Evolutionary conservation across 1,139 yeast species (phyloP), one percentile per base, ranked within the genome.

Genomic region (Debaryomyces fabryi): DNA sequence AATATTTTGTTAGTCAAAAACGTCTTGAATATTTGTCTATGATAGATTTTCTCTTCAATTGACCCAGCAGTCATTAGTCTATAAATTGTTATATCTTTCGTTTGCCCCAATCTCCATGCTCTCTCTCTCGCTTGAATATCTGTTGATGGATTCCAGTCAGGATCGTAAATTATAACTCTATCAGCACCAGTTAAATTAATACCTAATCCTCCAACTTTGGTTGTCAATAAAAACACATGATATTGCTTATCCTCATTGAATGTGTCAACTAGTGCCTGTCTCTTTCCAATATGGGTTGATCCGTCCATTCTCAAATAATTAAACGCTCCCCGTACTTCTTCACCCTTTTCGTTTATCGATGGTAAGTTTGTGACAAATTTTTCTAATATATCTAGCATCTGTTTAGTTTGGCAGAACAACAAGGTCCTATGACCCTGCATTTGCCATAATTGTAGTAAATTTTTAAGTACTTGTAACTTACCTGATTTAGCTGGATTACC

Each of bases 91-190:
- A 93, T 97, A 58, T 92, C 97, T 54, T 85, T 83, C 63, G 88
- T 92, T 62, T 93, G 99, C 0, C 99, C 99, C 52, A 93, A 76
- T 56, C 99, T 76, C 99, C 99, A 93, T 0, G 98, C 98, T 45
- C 99, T 71, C 65, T 93, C 99, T 53, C 99, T 74, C 0, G 99
- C 99, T 66, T 93, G 99, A 54, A 93, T 80, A 71, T 93, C 99
- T 0, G 98, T 93, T 0, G 97, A 90, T 0, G 99, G 99, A 61
- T 93, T 93, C 99, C 99, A 93, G 65, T 93, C 99, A 0, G 99
- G 99, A 61, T 93, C 99, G 63, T 79, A 93, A 15, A 93, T 93
- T 16, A 93, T 90, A 6, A 93, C 97, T 46, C 99, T 71, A 58
- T 91, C 93, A 0, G 99, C 99, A 4, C 98, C 98, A 0, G 97